Percentiles rank a stretch among this genome's conserved stretches.
Conservation (phyloP, 371 early-diverging fungal genomes). For the Mortierella sp. region DNA sequence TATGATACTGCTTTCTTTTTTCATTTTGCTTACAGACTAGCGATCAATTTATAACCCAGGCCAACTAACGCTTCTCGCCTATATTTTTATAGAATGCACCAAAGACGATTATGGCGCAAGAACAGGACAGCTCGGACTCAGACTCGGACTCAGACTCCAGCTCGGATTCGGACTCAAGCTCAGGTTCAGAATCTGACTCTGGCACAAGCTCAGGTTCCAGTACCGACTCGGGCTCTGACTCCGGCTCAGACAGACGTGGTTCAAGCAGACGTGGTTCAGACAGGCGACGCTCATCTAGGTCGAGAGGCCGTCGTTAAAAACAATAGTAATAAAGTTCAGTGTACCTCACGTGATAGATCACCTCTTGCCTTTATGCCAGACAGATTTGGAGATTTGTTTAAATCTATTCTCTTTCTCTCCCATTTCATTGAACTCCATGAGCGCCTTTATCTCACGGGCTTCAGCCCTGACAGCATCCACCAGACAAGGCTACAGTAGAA, state of each 20-base stretch:
- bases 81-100: constrained; percentile 61
- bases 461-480: constrained; percentile 20
- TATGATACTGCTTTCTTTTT: constrained; percentile 9
- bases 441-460: constrained; percentile 46
- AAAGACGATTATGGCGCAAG: constrained; percentile 64
- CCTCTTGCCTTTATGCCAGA: too few relatives aligned
- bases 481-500: constrained; percentile 16
- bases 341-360: too few relatives aligned
- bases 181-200: constrained; percentile 35
- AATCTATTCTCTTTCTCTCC: not conserved
- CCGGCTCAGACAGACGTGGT: not conserved
- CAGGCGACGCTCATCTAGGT: constrained; percentile 3
- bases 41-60: not conserved
- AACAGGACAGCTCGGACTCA: constrained; percentile 47
- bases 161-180: constrained; percentile 40
- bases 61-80: not conserved
- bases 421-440: constrained; percentile 21
- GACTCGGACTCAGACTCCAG: constrained; percentile 42
- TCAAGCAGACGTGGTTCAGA: not conserved
- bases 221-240: constrained; percentile 23
- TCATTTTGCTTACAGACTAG: not conserved
- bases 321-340: not conserved
- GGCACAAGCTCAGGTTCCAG: constrained; percentile 28
- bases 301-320: constrained; percentile 7
- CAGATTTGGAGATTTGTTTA: constrained; percentile 8